phyloP scores from a whole-genome alignment of 805 yeast genomes.

The Phaffomyces antillensis region DNA sequence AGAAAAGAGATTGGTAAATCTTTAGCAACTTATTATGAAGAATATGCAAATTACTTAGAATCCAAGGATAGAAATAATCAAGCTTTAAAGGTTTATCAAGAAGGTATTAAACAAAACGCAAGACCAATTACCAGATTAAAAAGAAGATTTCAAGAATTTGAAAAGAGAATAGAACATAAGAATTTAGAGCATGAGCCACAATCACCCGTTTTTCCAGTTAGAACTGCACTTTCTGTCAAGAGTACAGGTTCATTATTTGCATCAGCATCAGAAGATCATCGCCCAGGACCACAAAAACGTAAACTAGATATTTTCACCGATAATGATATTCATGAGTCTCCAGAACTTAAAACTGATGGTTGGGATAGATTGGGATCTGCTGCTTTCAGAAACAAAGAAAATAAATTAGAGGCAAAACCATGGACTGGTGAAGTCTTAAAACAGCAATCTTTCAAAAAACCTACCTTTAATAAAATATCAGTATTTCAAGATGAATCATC shows the following conservation, averaged over 20 bases:
- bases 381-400: constrained; percentile 54
- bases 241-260: constrained; percentile 26
- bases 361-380: constrained; percentile 47
- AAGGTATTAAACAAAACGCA: constrained; percentile 56
- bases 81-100: constrained; percentile 51
- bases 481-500: constrained; percentile 33
- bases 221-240: constrained; percentile 33
- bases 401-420: constrained; percentile 42
- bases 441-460: constrained; percentile 26
- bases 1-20: constrained; percentile 63
- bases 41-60: constrained; percentile 63
- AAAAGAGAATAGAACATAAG: constrained; percentile 28
- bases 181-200: constrained; percentile 23
- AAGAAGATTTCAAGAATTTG: constrained; percentile 38
- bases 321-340: constrained; percentile 8
- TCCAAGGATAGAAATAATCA: constrained; percentile 36
- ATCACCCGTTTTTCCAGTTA: constrained; percentile 29
- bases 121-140: constrained; percentile 50
- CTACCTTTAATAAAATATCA: constrained; percentile 22
- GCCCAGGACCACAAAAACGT: constrained; percentile 7
- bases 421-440: constrained; percentile 60
- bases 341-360: constrained; percentile 20
- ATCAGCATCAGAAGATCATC: constrained; percentile 7
- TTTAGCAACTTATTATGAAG: constrained; percentile 70
- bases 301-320: constrained; percentile 19